These are phyloP conservation scores for Spiraea crenata DNA, from an alignment of 331 rosid genomes.

Conservation along the genomic window DNA sequence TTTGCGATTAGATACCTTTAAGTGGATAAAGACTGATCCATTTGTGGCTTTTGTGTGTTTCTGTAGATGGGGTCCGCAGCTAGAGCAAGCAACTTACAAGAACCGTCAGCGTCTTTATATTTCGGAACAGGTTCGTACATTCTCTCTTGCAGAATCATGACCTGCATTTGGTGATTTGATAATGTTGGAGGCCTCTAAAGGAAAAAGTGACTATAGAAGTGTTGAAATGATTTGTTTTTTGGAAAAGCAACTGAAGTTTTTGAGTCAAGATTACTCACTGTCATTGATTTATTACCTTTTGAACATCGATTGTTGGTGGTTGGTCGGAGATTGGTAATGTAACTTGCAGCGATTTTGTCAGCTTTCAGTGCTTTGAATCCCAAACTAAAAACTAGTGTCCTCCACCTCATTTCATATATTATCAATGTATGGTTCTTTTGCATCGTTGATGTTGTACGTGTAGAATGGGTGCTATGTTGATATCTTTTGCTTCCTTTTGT, in stretches of 20 bases:
- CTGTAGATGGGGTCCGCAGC: slow-evolving; percentile 68
- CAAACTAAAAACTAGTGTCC: neutral
- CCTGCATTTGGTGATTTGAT: neutral
- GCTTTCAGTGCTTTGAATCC: neutral
- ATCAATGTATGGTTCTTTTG: neutral
- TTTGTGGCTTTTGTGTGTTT: neutral
- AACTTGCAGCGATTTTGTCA: neutral
- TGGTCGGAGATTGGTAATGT: neutral
- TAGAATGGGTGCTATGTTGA: neutral
- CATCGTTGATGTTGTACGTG: neutral
- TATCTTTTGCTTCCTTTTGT: neutral
- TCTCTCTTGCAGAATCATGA: neutral
- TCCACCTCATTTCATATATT: neutral
- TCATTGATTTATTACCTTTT: neutral
- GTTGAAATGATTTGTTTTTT: neutral
- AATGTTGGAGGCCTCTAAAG: neutral
- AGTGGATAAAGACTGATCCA: slow-evolving; percentile 7
- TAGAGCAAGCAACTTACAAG: slow-evolving; percentile 66
- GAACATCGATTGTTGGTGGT: neutral
- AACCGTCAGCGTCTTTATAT: slow-evolving; percentile 75
- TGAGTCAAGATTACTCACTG: neutral
- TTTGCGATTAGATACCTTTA: neutral
- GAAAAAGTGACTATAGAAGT: neutral
- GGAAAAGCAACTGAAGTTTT: neutral
- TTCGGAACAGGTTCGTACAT: slow-evolving; percentile 53